Conservation (phyloP, 2,329 filamentous ascomycete genomes). For the Ophiostoma perfectum region DNA sequence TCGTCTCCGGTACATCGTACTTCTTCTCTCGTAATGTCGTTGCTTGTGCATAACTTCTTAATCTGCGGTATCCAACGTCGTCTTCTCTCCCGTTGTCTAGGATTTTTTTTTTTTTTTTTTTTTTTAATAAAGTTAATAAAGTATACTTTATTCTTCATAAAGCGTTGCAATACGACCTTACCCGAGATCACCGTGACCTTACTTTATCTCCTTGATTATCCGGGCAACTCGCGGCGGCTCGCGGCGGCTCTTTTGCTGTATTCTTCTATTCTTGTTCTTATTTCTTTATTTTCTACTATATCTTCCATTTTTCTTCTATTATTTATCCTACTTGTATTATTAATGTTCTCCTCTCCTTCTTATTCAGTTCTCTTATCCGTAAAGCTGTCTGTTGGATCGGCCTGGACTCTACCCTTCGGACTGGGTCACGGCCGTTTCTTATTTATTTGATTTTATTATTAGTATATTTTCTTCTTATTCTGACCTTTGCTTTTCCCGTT, state of each 20-base stretch:
- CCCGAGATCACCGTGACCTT: neutral
- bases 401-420: neutral
- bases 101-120: neutral
- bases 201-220: neutral
- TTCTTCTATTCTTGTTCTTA: neutral
- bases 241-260: neutral
- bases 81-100: no score
- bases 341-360: neutral
- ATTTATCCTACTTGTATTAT: neutral
- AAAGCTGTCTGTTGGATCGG: neutral
- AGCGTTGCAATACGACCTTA: slow-evolving; percentile 4
- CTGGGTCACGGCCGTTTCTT: slow-evolving; percentile 1
- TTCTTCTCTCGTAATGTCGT: no score
- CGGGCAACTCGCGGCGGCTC: slow-evolving; percentile 7
- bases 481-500: neutral
- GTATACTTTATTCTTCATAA: neutral
- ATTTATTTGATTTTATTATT: neutral
- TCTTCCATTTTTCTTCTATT: neutral
- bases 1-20: no score
- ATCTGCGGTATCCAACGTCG: no score
- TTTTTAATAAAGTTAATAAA: neutral
- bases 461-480: neutral
- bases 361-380: neutral
- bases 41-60: no score
- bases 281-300: neutral